Evolutionary conservation across 2,329 filamentous ascomycete genomes (phyloP), one percentile per base, ranked within the genome.

Genomic region (Tolypocladium nubicola): DNA sequence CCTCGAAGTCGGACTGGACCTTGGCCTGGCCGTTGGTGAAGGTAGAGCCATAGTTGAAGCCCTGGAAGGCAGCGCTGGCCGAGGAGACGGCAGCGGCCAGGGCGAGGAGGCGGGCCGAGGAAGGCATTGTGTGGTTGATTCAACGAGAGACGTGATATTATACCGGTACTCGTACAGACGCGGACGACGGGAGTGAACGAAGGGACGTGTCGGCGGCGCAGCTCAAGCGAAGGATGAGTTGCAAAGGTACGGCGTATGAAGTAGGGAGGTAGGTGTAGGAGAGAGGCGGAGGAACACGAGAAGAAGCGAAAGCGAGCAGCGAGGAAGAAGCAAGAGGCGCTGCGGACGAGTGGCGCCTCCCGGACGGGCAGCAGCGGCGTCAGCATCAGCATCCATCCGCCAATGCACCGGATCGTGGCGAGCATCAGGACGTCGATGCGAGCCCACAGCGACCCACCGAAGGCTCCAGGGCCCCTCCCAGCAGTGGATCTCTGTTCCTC

Each of bases 1-100:
- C 74, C 75, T 88, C 82, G 71, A 87, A 92, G 68, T 89, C 85
- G 14, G 76, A 64, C 66, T 87, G 80, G 56, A 65, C 64, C 75
- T 88, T 88, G 67, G 78, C 72, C 39, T 78, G 72, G 60, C 84
- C 80, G 64, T 83, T 81, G 53, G 77, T 80, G 67, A 84, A 84
- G 59, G 79, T 79, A 58, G 79, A 77, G 61, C 85, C 87, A 62
- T 88, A 90, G 79, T 90, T 90, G 82, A 90, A 90, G 64, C 88
- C 88, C 61, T 83, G 78, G 69, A 75, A 72, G 53, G 69, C 71
- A 53, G 75, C 76, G 45, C 61, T 65, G 61, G 66, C 69, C 47
- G 70, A 63, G 23, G 71, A 67, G 35, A 71, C 59, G 60, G 68
- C 68, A 54, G 69, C 66, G 38, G 71, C 70, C 57, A 76, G 58